phyloP scores from a whole-genome alignment of 2,329 filamentous ascomycete species.

The Periconia digitata region DNA sequence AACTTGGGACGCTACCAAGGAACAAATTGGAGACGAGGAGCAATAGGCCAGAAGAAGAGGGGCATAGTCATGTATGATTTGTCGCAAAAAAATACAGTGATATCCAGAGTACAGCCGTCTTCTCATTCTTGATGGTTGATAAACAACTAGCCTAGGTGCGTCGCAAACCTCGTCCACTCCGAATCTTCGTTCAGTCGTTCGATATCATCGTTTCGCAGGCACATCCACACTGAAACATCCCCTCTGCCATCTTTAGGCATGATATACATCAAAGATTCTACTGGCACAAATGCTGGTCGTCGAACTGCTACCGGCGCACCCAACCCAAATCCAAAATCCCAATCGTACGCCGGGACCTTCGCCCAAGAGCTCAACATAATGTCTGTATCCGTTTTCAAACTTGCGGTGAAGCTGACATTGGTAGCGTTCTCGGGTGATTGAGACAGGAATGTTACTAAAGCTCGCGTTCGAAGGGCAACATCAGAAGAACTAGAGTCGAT shows the following conservation, averaged over 20 bases:
- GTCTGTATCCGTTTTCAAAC: constrained; percentile 31
- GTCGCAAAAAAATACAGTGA: too few relatives aligned
- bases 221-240: constrained; percentile 49
- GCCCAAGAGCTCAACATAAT: constrained; percentile 60
- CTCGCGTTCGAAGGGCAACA: constrained; percentile 36
- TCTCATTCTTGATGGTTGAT: too few relatives aligned
- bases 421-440: neutral
- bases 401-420: constrained; percentile 15
- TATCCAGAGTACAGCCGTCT: too few relatives aligned
- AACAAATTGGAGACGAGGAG: too few relatives aligned
- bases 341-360: constrained; percentile 47
- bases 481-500: constrained; percentile 43
- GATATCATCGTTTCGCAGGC: constrained; percentile 53
- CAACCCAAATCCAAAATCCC: constrained; percentile 53
- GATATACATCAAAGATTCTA: constrained; percentile 55
- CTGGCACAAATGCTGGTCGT: constrained; percentile 49
- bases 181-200: neutral
- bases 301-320: constrained; percentile 52
- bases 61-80: too few relatives aligned
- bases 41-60: too few relatives aligned
- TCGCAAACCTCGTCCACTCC: neutral
- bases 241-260: constrained; percentile 39
- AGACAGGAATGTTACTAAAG: constrained; percentile 30
- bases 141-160: too few relatives aligned
- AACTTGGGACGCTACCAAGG: too few relatives aligned